These are phyloP conservation scores for Aspergillus campestris DNA, from an alignment of 495 filamentous ascomycete species.

Conservation along the genomic window DNA sequence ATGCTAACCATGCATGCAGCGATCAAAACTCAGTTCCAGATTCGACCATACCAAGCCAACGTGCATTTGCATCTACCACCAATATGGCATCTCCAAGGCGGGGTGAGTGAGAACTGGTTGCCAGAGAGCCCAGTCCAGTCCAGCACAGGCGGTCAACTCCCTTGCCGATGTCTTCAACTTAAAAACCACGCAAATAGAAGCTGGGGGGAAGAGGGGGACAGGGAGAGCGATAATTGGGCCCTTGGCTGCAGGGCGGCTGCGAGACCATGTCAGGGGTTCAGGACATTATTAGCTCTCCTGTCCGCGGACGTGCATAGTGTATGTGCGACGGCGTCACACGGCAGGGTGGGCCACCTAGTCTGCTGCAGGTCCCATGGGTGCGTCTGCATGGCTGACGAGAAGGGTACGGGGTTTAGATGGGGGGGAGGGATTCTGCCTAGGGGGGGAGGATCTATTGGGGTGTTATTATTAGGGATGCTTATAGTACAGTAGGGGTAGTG, in stretches of 20 bases:
- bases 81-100: neutral
- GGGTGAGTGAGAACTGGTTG: neutral
- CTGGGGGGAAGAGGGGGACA: neutral
- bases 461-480: no score
- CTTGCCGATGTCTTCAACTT: constrained; percentile 10
- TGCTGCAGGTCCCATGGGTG: constrained; percentile 11
- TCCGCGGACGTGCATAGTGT: neutral
- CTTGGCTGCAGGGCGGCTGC: neutral
- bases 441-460: neutral
- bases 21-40: no score
- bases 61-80: no score
- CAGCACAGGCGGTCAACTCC: neutral
- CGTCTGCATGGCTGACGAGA: constrained; percentile 4
- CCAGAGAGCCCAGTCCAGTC: neutral
- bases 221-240: neutral
- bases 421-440: neutral
- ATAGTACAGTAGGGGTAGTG: no score
- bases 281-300: constrained; percentile 1
- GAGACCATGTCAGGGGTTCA: constrained; percentile 8
- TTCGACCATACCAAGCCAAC: no score
- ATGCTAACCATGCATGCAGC: no score
- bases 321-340: constrained; percentile 7
- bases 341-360: constrained; percentile 5
- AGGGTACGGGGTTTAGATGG: neutral
- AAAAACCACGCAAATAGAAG: constrained; percentile 2